Conservation (phyloP, 148 eudicot species). For the Diospyros lotus region DNA sequence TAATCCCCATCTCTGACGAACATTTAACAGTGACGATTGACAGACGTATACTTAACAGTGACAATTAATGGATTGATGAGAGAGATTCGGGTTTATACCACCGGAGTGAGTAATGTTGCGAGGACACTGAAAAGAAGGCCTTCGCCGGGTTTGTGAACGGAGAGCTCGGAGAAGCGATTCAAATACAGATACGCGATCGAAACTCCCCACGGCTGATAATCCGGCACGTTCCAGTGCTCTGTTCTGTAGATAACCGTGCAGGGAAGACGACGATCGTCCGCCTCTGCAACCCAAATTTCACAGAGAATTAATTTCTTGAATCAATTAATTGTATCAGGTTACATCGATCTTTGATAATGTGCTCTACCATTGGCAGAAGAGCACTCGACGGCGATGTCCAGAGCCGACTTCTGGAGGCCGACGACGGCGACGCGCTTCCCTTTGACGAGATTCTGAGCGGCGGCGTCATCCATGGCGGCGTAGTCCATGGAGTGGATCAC, state of each 20-base stretch:
- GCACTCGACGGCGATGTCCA: slow-evolving; percentile 63
- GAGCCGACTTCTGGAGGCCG: slow-evolving; percentile 60
- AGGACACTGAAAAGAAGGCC: slow-evolving; percentile 39
- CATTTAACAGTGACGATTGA: slow-evolving; percentile 8
- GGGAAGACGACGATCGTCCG: slow-evolving; percentile 29
- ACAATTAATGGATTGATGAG: no score
- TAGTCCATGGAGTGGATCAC: no score
- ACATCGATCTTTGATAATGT: neutral
- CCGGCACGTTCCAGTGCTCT: slow-evolving; percentile 57
- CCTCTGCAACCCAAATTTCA: slow-evolving; percentile 27
- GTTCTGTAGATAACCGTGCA: slow-evolving; percentile 52
- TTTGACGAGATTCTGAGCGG: no score
- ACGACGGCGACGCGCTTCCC: slow-evolving; percentile 25
- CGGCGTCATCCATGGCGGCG: no score
- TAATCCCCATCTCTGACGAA: slow-evolving; percentile 50
- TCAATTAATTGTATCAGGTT: neutral
- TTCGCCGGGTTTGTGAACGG: slow-evolving; percentile 70
- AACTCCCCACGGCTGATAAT: slow-evolving; percentile 46
- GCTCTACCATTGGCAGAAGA: slow-evolving; percentile 40
- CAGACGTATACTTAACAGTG: no score
- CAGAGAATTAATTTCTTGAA: neutral
- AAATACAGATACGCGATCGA: slow-evolving; percentile 37
- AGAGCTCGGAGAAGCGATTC: slow-evolving; percentile 58
- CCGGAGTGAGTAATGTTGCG: slow-evolving; percentile 55
- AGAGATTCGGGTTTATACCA: slow-evolving; percentile 28